These are phyloP conservation scores for Scutellaria baicalensis DNA, from an alignment of 257 asterid genomes.

Conservation along the genomic window DNA sequence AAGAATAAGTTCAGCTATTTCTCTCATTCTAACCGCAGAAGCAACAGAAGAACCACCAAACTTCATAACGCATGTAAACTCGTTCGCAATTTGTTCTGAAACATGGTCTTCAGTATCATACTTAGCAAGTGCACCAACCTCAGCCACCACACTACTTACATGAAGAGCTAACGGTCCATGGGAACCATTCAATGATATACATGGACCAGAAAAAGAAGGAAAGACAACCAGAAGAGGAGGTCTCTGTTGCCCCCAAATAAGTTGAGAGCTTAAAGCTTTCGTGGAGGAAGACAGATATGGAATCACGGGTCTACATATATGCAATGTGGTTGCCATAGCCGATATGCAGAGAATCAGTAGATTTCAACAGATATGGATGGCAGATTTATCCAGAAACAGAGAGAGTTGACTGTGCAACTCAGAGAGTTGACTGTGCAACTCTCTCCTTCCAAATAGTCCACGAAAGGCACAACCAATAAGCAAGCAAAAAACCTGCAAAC, in stretches of 20 bases:
- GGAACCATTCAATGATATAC: too few relatives aligned
- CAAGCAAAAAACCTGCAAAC: slow-evolving; percentile 14
- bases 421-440: not conserved
- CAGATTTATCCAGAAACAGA: not conserved
- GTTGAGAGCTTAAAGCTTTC: too few relatives aligned
- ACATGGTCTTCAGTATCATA: too few relatives aligned
- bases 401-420: not conserved
- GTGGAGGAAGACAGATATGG: too few relatives aligned
- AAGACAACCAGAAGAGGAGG: too few relatives aligned
- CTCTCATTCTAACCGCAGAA: slow-evolving; percentile 34
- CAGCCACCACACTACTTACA: too few relatives aligned
- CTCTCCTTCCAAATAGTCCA: not conserved
- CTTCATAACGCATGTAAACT: slow-evolving; percentile 51
- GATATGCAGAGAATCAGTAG: not conserved
- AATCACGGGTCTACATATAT: too few relatives aligned
- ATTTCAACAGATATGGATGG: slow-evolving; percentile 1
- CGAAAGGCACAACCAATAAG: not conserved
- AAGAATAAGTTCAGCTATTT: not conserved
- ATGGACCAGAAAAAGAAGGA: too few relatives aligned
- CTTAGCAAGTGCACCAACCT: too few relatives aligned
- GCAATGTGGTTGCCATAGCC: too few relatives aligned
- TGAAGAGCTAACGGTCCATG: too few relatives aligned
- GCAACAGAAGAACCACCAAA: slow-evolving; percentile 90
- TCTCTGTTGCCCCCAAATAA: too few relatives aligned
- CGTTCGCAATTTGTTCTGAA: not conserved